Evolutionary conservation across 2,329 filamentous ascomycete genomes (phyloP), one percentile per base, ranked within the genome.

Genomic region (Colletotrichum incanum): DNA sequence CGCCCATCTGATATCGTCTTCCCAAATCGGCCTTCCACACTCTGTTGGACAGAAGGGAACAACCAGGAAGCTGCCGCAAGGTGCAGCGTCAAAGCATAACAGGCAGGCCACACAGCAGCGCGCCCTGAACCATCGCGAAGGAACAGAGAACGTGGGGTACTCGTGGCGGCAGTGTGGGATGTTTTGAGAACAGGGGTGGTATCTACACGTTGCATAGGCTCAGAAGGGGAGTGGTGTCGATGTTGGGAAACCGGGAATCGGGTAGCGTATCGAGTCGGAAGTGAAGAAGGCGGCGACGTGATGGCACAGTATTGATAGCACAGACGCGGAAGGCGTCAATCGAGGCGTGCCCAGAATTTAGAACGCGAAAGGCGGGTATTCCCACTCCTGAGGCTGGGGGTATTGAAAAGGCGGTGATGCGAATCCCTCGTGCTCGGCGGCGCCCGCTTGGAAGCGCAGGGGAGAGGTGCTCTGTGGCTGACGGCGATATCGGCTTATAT

Each of bases 391-490:
- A n/a, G 37, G 34, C 59, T 34, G 54, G 67, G 54, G 45, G 14
- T 9, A 18, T 39, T 45, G 45, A 71, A 71, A 71, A 71, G 64
- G 68, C 68, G 68, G 68, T 71, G 68, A 71, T 71, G 56, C 5
- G 18, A 63, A 39, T 52, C 18, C 31, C 43, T 39, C 28, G 16
- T 49, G 12, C 43, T 26, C n/a, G 34, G 14, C 49, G 28, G 6
- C 28, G 14, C 23, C n/a, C 55, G 16, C 34, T 9, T 12, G 14
- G 31, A 18, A 55, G 43, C n/a, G 39, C 49, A 41, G 49, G 59
- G 34, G 23, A 37, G 31, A 58, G 41, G 54, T 26, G 39, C 37
- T 43, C 20, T n/a, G 20, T n/a, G 11, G 52, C 43, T 69, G 52
- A 59, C 60, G 66, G 56, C 41, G n/a, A 18, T 37, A 16, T 39